phyloP scores from a whole-genome alignment of 371 early-diverging fungal species.

The Mortierella sp. region DNA sequence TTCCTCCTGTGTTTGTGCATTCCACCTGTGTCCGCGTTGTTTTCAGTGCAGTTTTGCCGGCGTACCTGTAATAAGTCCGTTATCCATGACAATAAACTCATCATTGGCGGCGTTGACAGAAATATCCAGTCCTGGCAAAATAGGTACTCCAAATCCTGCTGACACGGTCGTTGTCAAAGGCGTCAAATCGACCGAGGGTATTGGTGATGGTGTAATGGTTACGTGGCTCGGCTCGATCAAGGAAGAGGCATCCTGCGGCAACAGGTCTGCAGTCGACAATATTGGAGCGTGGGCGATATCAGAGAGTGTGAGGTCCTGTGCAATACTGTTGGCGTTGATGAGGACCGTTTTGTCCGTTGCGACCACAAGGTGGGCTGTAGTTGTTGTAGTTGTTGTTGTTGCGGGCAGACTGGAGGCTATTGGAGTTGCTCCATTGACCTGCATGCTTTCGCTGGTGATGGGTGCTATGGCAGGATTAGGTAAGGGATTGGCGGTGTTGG shows the following conservation, averaged over 20 bases:
- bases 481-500: conserved; percentile 18
- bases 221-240: conserved; percentile 6
- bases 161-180: background rate
- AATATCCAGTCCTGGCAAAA: conserved; percentile 2
- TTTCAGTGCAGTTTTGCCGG: background rate
- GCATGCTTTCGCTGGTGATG: conserved; percentile 5
- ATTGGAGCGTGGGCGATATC: conserved; percentile 1
- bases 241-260: background rate
- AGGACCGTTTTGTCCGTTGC: background rate
- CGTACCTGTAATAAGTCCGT: conserved; percentile 4
- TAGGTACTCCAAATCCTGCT: background rate
- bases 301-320: background rate
- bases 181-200: background rate
- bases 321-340: background rate
- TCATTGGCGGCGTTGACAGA: conserved; percentile 6
- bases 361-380: background rate
- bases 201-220: background rate
- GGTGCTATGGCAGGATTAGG: conserved; percentile 17
- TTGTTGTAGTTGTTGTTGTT: background rate
- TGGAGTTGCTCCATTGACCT: background rate
- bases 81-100: conserved; percentile 24
- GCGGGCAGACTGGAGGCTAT: background rate
- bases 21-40: too few species aligned
- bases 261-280: background rate
- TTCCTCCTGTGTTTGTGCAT: too few species aligned